Evolutionary conservation across 495 filamentous ascomycete genomes (phyloP).

Genomic region (Podospora appendiculata): DNA sequence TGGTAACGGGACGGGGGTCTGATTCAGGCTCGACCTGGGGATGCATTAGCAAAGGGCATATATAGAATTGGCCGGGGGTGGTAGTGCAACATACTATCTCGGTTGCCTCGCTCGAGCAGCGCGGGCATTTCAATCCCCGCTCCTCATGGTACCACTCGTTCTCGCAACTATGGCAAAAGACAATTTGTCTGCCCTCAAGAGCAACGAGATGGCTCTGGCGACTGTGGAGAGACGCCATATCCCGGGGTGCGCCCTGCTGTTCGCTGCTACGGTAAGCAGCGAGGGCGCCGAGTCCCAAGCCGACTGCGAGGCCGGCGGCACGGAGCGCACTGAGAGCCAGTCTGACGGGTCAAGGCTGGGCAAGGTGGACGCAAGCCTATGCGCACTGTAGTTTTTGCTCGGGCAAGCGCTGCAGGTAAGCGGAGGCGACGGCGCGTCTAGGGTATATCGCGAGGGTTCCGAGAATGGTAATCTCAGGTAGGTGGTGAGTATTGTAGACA

Average conservation of each 20-base stretch:
- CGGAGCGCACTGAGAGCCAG: slow-evolving; percentile 42
- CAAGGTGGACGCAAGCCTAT: too few species aligned
- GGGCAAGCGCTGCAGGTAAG: too few species aligned
- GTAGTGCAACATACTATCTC: slow-evolving; percentile 61
- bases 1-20: slow-evolving; percentile 33
- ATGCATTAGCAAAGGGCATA: slow-evolving; percentile 12
- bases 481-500: too few species aligned
- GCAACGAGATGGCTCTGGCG: slow-evolving; percentile 30
- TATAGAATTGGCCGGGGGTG: not conserved
- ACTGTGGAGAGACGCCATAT: slow-evolving; percentile 23
- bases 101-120: slow-evolving; percentile 66
- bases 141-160: slow-evolving; percentile 72
- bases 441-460: too few species aligned
- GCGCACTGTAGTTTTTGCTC: too few species aligned
- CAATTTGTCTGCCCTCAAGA: slow-evolving; percentile 49
- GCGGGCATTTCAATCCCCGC: slow-evolving; percentile 62
- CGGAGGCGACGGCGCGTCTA: too few species aligned
- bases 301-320: slow-evolving; percentile 38
- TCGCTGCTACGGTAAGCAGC: slow-evolving; percentile 34
- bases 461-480: too few species aligned
- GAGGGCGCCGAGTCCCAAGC: slow-evolving; percentile 42
- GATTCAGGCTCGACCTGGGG: slow-evolving; percentile 29
- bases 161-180: slow-evolving; percentile 75
- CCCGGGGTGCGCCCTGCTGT: slow-evolving; percentile 25
- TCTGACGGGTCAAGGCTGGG: slow-evolving; percentile 10